Evolutionary conservation across 106 monocot genomes (phyloP), one percentile per base, ranked within the genome.

Genomic region (Hemerocallis citrina): DNA sequence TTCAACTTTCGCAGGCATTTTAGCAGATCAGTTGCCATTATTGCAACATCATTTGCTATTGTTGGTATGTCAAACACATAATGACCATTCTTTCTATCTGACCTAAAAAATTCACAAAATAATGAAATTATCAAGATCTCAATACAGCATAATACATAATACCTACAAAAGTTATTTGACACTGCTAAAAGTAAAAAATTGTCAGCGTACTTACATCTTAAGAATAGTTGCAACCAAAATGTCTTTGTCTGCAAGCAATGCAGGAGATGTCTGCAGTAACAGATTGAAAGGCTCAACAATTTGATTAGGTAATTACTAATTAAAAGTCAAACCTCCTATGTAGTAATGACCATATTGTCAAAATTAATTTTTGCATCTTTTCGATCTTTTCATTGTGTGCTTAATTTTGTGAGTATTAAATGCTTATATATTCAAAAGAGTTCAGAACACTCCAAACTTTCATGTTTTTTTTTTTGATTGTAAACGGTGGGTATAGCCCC

Each of bases 61-160:
- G 56, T 75, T 36, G 82, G 81, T 57, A 98, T 75, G 69, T 87
- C 84, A 77, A 98, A 98, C 39, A 81, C 72, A 70, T 81, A 88
- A 46, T 80, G 64, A 33, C 96, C 96, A 41, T 73, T 71, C 42
- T 81, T 98, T 24, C n/a, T 64, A 32, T 79, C 91, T 32, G 81
- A 81, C 43, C 90, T 96, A 59, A 52, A 75, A 62, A 59, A 44
- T 51, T 36, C 15, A 73, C 10, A 31, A n/a, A 44, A 16, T 6
- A 71, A 60, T 58, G 34, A 27, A 69, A 34, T 55, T 39, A 62
- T 52, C 12, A 57, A 12, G 8, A 12, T 24, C 15, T 48, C 20
- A 45, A 52, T 2, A 60, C 4, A 59, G 20, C 15, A n/a, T 4
- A 17, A 16, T 27, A 59, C 39, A 39, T 12, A 4, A 2, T 45